A percentile compares a stretch with the other conserved stretches of the same genome.
Conservation (phyloP, 2,329 filamentous ascomycete species). For the Paramyrothecium roridum region DNA sequence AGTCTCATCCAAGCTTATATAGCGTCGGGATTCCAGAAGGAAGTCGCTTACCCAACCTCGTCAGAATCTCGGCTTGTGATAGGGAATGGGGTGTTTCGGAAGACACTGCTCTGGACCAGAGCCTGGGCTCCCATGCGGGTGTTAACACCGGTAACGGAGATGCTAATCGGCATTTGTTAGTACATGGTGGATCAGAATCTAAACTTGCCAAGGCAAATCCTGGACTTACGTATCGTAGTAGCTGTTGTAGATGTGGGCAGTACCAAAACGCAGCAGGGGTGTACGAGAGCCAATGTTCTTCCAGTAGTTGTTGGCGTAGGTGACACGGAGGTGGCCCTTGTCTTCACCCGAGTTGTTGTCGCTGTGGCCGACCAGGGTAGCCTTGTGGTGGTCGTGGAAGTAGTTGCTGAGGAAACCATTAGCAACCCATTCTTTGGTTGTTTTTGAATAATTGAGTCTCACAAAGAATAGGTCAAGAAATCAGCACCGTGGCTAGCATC, state of each 20-base stretch:
- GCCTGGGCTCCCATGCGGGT: slow-evolving; percentile 48
- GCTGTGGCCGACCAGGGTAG: slow-evolving; percentile 52
- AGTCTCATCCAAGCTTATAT: too few species aligned
- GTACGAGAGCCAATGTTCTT: slow-evolving; percentile 57
- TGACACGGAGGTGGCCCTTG: slow-evolving; percentile 55
- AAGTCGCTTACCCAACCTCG: slow-evolving; percentile 25
- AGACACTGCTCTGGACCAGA: slow-evolving; percentile 49
- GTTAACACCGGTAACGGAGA: slow-evolving; percentile 42
- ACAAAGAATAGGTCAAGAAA: slow-evolving; percentile 46
- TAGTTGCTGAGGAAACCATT: slow-evolving; percentile 20
- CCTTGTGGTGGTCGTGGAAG: slow-evolving; percentile 34
- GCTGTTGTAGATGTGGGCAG: slow-evolving; percentile 49
- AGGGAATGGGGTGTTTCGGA: slow-evolving; percentile 30
- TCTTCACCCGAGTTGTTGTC: slow-evolving; percentile 55
- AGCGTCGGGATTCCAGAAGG: neutral
- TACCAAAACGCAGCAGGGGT: slow-evolving; percentile 59
- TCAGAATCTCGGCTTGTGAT: slow-evolving; percentile 33
- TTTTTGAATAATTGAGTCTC: slow-evolving; percentile 25
- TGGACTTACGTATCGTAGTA: slow-evolving; percentile 15
- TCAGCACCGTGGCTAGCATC: slow-evolving; percentile 59
- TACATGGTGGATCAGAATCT: too few species aligned
- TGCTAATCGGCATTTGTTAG: slow-evolving; percentile 11
- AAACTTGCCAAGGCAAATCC: neutral
- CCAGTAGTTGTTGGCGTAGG: slow-evolving; percentile 63
- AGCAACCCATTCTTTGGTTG: too few species aligned